Conservation (phyloP, 2,329 filamentous ascomycete species). For the Aspergillus sp. region DNA sequence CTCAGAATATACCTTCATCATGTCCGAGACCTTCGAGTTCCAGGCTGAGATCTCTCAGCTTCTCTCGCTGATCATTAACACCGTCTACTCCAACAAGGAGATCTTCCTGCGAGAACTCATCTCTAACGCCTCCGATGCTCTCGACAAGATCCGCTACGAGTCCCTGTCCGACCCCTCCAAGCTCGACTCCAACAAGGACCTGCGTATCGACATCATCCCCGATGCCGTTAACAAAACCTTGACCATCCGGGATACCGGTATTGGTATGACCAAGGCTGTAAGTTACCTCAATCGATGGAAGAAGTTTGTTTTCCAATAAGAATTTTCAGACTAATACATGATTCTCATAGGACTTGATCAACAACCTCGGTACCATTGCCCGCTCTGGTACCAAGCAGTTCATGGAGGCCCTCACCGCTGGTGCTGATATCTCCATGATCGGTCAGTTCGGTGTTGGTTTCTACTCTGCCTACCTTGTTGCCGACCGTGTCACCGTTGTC, state of each 20-base stretch:
- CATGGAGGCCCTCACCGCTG: constrained; percentile 98
- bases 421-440: constrained; percentile 99
- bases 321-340: constrained; percentile 4
- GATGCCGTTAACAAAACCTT: constrained; percentile 97
- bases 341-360: constrained; percentile 78
- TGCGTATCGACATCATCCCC: constrained; percentile 98
- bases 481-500: constrained; percentile 89
- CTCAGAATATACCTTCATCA: constrained; percentile 44
- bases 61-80: constrained; percentile 99
- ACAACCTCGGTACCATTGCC: constrained; percentile 99
- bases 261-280: constrained; percentile 99
- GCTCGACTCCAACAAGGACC: constrained; percentile 95
- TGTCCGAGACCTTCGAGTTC: constrained; percentile 99
- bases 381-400: constrained; percentile 99
- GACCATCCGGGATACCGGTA: constrained; percentile 96
- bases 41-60: constrained; percentile 99
- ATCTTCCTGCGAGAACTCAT: constrained; percentile 98
- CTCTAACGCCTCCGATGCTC: constrained; percentile 96
- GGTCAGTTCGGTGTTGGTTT: constrained; percentile 99
- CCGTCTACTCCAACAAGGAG: constrained; percentile 99
- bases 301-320: background rate
- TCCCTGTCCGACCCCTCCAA: constrained; percentile 93
- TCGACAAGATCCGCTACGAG: constrained; percentile 99
- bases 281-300: constrained; percentile 40
- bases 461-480: constrained; percentile 99